Evolutionary conservation across 2,329 filamentous ascomycete species (phyloP), one percentile per base, ranked within the genome.

Genomic region (Cladosporium sp.): DNA sequence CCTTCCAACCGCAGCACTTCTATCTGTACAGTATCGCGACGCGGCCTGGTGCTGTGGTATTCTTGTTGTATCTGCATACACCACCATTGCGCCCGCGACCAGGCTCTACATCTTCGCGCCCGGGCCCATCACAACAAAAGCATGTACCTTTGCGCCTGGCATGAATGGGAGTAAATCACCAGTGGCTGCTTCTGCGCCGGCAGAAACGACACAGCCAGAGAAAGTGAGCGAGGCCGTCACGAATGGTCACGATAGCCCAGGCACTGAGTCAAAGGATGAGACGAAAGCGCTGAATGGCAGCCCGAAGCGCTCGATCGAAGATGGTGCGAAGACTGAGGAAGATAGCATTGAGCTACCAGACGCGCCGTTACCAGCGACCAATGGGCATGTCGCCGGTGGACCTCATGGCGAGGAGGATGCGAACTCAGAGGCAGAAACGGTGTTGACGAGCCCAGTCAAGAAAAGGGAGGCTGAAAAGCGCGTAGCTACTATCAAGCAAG

Each of bases 371-470:
- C 37, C 49, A 5, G 47, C 36, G 24, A 37, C 44, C 12, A 58
- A 57, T n/a, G 59, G 61, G 12, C 32, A 44, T 9, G 24, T 56
- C 12, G 40, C 37, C 28, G 40, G 52, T 15, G 40, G 28, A 19
- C 52, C 54, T 10, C 61, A 63, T 44, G 62, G 61, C 47, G 66
- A 56, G 36, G 73, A 69, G 34, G 69, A 72, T 54, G 73, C 73
- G 62, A 75, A 77, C 62, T 79, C 77, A 15, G 78, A 80, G 67
- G 78, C 77, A 52, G 78, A 80, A 68, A 80, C 78, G 32, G 73
- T 79, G 58, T 75, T 79, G 36, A 71, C 78, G 49, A 74, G 70
- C 28, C 71, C 74, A 32, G 71, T 75, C 60, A 73, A 77, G 64
- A 69, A 71, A 56, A 64, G 69, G 47, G 69, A 71, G 56, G 70